Evolutionary conservation across 805 yeast species (phyloP), one percentile per base, ranked within the genome.

Genomic region (Teunomyces barrocoloradensis): DNA sequence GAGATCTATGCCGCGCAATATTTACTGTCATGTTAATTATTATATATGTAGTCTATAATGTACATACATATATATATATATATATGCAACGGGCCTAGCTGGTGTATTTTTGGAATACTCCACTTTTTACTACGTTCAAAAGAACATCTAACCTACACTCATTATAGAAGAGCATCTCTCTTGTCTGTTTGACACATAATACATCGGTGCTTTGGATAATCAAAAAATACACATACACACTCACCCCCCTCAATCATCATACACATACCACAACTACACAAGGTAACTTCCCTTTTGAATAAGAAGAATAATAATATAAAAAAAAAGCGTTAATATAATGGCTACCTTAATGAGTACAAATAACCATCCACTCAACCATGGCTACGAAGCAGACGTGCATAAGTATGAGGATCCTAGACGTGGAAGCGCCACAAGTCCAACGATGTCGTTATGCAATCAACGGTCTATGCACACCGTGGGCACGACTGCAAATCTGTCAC

Each of bases 401-500:
- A 13, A 13, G 18, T 32, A 32, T 18, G 34, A 13, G 17, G 34
- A 32, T 32, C 18, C 34, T 17, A 32, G 34, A 32, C 34, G 34
- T 13, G 5, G n/a, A 13, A 13, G 13, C 18, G 12, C 15, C 15
- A 13, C 34, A 7, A 32, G 34, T 13, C 34, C 34, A 13, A 13
- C 34, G 34, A 32, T 32, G 15, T 13, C 34, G 12, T 32, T 32
- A 10, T 6, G 11, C 18, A 15, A 32, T 7, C 34, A 25, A 25
- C 27, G 17, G 34, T 32, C 34, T 32, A 32, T 32, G 34, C 11
- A 12, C 34, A 32, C 15, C 5, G 34, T 32, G 18, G 34, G 18
- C 34, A 13, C 34, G 34, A 32, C 34, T 32, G 34, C 34, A 32
- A 32, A 32, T 12, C 38, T 35, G 38, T 35, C 38, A 25, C 38